These are phyloP conservation scores for Cladophialophora carrionii DNA, from an alignment of 2,329 filamentous ascomycete species.

Conservation along the genomic window DNA sequence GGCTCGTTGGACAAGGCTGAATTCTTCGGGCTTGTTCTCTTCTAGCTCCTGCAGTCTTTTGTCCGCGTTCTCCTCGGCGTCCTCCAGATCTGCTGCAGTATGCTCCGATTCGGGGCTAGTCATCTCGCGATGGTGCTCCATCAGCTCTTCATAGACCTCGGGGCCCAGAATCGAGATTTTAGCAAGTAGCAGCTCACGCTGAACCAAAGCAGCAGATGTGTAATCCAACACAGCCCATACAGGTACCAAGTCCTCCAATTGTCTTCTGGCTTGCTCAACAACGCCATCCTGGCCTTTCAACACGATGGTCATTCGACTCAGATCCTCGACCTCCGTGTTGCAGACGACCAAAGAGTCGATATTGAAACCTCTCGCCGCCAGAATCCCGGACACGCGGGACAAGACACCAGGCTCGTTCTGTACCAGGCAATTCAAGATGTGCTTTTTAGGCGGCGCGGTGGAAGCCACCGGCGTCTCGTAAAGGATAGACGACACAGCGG, in stretches of 20 bases:
- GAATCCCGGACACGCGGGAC: conserved; percentile 92
- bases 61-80: conserved; percentile 45
- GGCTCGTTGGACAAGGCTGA: conserved; percentile 33
- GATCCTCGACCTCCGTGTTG: conserved; percentile 93
- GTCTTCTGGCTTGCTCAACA: conserved; percentile 92
- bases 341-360: conserved; percentile 98
- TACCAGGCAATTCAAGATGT: conserved; percentile 96
- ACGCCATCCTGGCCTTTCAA: conserved; percentile 94
- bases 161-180: conserved; percentile 97
- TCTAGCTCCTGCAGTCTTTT: conserved; percentile 46
- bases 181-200: conserved; percentile 90
- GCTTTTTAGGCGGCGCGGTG: conserved; percentile 81
- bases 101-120: conserved; percentile 54
- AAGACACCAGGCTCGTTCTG: conserved; percentile 98
- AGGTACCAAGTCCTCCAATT: conserved; percentile 94
- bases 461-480: conserved; percentile 94
- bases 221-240: conserved; percentile 99
- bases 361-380: conserved; percentile 96
- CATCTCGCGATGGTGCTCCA: conserved; percentile 94
- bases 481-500: conserved; percentile 95
- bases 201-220: conserved; percentile 86
- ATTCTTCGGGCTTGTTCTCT: conserved; percentile 40
- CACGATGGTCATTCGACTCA: conserved; percentile 98
- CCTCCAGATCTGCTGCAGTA: conserved; percentile 36
- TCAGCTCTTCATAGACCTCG: conserved; percentile 96